Percentiles rank a stretch among this genome's conserved stretches.
Conservation (phyloP, 805 yeast species). For the Candida ficus region DNA sequence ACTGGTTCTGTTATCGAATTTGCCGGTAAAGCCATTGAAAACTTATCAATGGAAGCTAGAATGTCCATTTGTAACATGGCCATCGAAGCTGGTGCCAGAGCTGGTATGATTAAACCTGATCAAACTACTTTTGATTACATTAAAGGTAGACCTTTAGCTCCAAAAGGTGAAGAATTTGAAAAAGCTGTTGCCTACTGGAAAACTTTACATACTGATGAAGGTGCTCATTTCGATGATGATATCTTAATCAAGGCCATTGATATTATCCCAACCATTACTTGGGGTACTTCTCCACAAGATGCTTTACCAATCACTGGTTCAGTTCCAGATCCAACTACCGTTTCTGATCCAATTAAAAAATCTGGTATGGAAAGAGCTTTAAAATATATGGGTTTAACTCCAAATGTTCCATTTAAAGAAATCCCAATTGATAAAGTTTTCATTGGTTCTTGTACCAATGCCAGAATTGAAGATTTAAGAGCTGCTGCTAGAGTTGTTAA, state of each 20-base stretch:
- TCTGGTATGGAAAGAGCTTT: slow-evolving; percentile 90
- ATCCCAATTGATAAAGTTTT: slow-evolving; percentile 87
- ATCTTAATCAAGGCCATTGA: slow-evolving; percentile 77
- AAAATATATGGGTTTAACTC: slow-evolving; percentile 82
- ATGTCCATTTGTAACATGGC: slow-evolving; percentile 99
- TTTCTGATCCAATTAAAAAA: slow-evolving; percentile 66
- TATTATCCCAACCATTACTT: slow-evolving; percentile 92
- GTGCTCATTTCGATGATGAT: slow-evolving; percentile 84
- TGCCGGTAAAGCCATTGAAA: slow-evolving; percentile 91
- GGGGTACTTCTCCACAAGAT: slow-evolving; percentile 99
- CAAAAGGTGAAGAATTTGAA: slow-evolving; percentile 91
- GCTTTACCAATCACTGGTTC: slow-evolving; percentile 89
- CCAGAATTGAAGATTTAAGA: slow-evolving; percentile 94
- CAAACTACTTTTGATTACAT: slow-evolving; percentile 82
- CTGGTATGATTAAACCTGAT: slow-evolving; percentile 98
- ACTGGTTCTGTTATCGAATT: slow-evolving; percentile 96
- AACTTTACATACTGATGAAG: slow-evolving; percentile 81
- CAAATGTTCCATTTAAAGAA: slow-evolving; percentile 76
- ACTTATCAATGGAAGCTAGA: slow-evolving; percentile 92
- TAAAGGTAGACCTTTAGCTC: slow-evolving; percentile 92
- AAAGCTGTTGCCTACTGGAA: slow-evolving; percentile 92
- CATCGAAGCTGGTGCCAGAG: slow-evolving; percentile 98
- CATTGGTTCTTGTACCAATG: slow-evolving; percentile 97
- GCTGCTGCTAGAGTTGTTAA: slow-evolving; percentile 91
- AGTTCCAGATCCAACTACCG: slow-evolving; percentile 85